Evolutionary conservation across 75 land plant genomes (phyloP).

Genomic region (Sequoiadendron giganteum): DNA sequence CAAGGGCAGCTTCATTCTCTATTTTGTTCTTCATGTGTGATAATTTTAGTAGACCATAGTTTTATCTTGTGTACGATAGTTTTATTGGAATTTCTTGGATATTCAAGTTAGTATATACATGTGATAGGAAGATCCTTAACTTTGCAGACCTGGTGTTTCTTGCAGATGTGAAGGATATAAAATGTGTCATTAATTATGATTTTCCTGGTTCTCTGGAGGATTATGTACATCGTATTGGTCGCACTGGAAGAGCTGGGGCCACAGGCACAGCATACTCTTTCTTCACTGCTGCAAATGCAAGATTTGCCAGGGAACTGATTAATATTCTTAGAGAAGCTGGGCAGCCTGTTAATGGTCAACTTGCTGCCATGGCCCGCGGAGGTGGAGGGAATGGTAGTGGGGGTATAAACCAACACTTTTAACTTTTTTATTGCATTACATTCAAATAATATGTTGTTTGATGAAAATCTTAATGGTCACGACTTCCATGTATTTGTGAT

Average conservation of each 20-base stretch:
- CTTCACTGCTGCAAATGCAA: conserved; percentile 66
- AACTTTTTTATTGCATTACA: neutral
- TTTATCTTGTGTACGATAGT: neutral
- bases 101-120: neutral
- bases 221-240: conserved; percentile 87
- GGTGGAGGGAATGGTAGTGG: conserved; percentile 22
- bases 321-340: conserved; percentile 71
- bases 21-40: neutral
- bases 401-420: conserved; percentile 12
- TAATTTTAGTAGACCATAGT: neutral
- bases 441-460: neutral
- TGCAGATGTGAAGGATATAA: conserved; percentile 92
- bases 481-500: neutral
- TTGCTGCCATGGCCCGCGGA: conserved; percentile 41
- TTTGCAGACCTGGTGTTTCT: neutral
- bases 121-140: neutral
- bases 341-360: conserved; percentile 48
- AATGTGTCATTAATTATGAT: conserved; percentile 85
- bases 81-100: neutral
- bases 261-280: conserved; percentile 76
- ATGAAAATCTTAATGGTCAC: neutral
- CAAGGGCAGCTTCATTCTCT: conserved; percentile 27
- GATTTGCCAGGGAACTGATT: conserved; percentile 69
- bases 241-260: conserved; percentile 92
- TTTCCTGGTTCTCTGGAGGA: conserved; percentile 81